These are phyloP conservation scores for Candida xiaguanensis DNA, from an alignment of 805 yeast species.

Conservation along the genomic window DNA sequence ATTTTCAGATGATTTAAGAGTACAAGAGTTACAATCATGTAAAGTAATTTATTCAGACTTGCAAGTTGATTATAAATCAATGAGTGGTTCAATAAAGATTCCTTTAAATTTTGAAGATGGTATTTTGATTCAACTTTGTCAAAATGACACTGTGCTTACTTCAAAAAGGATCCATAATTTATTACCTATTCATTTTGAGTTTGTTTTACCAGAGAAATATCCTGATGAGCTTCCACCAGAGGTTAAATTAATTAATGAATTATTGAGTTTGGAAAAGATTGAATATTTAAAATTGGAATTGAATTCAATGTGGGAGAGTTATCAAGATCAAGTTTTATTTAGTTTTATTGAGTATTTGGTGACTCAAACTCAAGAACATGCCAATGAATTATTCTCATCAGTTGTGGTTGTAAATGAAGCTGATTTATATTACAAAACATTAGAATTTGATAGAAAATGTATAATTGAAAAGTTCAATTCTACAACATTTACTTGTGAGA, in stretches of 20 bases:
- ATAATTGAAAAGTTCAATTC: conserved; percentile 23
- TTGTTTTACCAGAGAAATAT: conserved; percentile 30
- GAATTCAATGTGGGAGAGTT: conserved; percentile 29
- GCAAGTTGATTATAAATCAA: conserved; percentile 8
- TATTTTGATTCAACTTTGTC: conserved; percentile 4
- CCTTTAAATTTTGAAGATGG: conserved; percentile 20
- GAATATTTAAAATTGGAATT: conserved; percentile 15
- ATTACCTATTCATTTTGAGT: conserved; percentile 26
- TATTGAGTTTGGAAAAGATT: conserved; percentile 7
- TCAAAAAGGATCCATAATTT: conserved; percentile 18
- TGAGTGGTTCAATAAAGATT: conserved; percentile 23
- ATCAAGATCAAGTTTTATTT: conserved; percentile 38
- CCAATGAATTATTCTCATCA: conserved; percentile 9
- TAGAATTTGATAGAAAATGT: conserved; percentile 19
- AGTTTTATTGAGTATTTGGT: conserved; percentile 40
- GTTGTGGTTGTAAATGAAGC: conserved; percentile 10
- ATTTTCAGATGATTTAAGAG: conserved; percentile 19
- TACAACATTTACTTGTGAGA: conserved; percentile 48
- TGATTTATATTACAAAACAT: conserved; percentile 13
- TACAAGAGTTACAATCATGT: conserved; percentile 40
- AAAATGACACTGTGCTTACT: neutral
- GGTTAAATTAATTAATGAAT: conserved; percentile 19
- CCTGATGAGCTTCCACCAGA: conserved; percentile 28
- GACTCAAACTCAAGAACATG: conserved; percentile 17
- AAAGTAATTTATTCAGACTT: conserved; percentile 40